Evolutionary conservation across 495 filamentous ascomycete species (phyloP).

Genomic region (Xylaria bambusicola): DNA sequence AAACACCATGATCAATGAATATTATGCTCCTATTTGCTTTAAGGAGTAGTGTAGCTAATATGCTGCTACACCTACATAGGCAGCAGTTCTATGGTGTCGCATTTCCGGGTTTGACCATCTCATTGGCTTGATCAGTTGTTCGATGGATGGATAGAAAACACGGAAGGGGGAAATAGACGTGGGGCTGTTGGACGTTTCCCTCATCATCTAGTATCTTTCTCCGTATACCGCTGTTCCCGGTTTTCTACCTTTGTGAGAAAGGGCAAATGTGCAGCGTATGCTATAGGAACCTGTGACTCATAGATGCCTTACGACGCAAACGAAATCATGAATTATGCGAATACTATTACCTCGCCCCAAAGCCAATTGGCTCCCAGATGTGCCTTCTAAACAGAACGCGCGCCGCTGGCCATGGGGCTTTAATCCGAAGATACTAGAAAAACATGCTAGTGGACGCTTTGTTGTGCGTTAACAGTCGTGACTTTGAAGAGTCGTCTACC

Average conservation of each 20-base stretch:
- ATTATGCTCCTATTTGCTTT: background rate
- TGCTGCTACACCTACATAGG: background rate
- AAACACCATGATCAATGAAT: constrained; percentile 5
- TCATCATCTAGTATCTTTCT: background rate
- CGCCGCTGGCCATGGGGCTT: background rate
- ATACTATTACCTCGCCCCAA: background rate
- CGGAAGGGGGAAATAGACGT: background rate
- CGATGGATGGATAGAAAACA: constrained; percentile 13
- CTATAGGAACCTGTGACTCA: background rate
- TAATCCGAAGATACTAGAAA: too few species aligned
- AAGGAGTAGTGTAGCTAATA: background rate
- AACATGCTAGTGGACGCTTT: too few species aligned
- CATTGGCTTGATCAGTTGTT: constrained; percentile 2
- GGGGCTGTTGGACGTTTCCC: background rate
- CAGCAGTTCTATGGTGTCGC: constrained; percentile 7
- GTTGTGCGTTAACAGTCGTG: too few species aligned
- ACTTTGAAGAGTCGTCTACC: too few species aligned
- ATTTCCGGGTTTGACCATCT: constrained; percentile 7
- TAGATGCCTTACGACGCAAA: background rate
- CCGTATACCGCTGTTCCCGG: background rate
- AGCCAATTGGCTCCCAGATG: background rate
- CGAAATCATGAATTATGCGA: constrained; percentile 11
- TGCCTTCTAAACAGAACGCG: background rate
- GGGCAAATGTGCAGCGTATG: background rate
- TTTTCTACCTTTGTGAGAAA: background rate